phyloP scores from a whole-genome alignment of 176 grass and related monocot species.

The Neostapfia colusana region DNA sequence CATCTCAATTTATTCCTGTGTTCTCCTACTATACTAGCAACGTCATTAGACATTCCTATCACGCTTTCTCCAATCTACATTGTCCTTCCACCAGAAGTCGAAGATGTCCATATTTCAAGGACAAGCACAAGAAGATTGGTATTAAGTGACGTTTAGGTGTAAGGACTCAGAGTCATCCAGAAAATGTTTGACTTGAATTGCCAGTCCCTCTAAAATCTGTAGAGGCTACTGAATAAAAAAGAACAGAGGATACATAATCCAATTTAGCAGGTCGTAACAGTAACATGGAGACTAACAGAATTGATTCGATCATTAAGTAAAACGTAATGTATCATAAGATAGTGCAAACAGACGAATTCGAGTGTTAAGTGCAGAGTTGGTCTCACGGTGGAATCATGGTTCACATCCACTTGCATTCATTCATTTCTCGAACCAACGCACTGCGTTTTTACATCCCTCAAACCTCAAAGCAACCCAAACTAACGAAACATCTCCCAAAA shows the following conservation, averaged over 20 bases:
- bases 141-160: too few species aligned
- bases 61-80: background rate
- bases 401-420: background rate
- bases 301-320: background rate
- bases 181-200: background rate
- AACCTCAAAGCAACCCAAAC: background rate
- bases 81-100: background rate
- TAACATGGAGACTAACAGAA: background rate
- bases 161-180: background rate
- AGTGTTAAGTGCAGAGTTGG: background rate
- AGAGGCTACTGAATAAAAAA: background rate
- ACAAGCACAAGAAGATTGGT: too few species aligned
- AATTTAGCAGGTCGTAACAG: background rate
- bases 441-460: background rate
- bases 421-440: background rate
- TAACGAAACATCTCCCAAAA: constrained; percentile 4
- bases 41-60: background rate
- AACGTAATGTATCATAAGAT: background rate
- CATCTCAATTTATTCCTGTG: background rate
- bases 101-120: background rate
- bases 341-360: background rate
- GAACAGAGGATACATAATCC: background rate
- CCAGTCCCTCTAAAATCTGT: background rate
- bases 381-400: background rate
- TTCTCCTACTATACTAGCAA: background rate